Conservation (phyloP, 768 basidiomycete genomes). For the Crassisporium funariophilum region DNA sequence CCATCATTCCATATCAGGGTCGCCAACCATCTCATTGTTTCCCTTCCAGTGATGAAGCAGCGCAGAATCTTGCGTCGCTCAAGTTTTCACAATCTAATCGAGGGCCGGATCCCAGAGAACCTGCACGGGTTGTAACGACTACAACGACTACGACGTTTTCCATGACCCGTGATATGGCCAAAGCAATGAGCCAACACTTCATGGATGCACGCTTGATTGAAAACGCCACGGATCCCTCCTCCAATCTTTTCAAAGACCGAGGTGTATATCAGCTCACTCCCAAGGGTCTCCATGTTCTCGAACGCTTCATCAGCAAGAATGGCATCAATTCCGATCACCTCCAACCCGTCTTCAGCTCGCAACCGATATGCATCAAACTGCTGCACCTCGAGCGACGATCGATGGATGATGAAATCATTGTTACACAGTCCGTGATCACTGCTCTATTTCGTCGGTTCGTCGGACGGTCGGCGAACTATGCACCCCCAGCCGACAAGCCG, state of each 20-base stretch:
- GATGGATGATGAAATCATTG: slow-evolving; percentile 95
- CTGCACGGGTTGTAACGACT: slow-evolving; percentile 96
- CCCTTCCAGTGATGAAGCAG: slow-evolving; percentile 85
- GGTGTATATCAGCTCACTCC: slow-evolving; percentile 95
- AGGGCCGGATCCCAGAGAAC: slow-evolving; percentile 97
- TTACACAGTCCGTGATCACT: slow-evolving; percentile 91
- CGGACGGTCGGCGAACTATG: slow-evolving; percentile 84
- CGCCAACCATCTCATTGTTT: slow-evolving; percentile 13
- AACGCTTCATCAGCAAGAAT: slow-evolving; percentile 99
- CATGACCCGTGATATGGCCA: slow-evolving; percentile 99
- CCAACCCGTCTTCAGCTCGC: slow-evolving; percentile 82
- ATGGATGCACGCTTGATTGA: slow-evolving; percentile 99
- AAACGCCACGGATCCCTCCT: slow-evolving; percentile 89
- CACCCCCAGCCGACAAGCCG: slow-evolving; percentile 44
- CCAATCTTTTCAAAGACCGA: slow-evolving; percentile 94
- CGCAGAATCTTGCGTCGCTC: slow-evolving; percentile 87
- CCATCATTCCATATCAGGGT: slow-evolving; percentile 11
- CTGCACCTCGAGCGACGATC: slow-evolving; percentile 94
- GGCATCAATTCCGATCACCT: slow-evolving; percentile 96
- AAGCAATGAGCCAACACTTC: slow-evolving; percentile 99
- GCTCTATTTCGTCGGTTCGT: slow-evolving; percentile 95
- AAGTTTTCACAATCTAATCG: slow-evolving; percentile 99
- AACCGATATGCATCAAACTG: slow-evolving; percentile 97
- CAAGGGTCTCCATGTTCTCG: slow-evolving; percentile 97
- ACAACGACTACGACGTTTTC: slow-evolving; percentile 99